Evolutionary conservation across 2,329 filamentous ascomycete genomes (phyloP).

Genomic region (Curvularia eragrostidis): DNA sequence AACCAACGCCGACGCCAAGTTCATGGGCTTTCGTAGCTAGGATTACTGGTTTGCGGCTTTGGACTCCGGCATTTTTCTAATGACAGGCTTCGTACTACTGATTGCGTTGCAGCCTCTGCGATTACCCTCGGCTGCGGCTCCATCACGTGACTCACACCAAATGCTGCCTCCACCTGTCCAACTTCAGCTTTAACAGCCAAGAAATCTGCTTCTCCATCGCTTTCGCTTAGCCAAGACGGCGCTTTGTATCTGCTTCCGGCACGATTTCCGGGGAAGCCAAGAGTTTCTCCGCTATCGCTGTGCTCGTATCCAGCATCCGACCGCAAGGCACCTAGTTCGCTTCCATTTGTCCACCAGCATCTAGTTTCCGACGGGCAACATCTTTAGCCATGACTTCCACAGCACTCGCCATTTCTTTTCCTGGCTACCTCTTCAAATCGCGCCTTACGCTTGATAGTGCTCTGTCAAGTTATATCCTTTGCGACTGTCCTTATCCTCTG

Average conservation of each 20-base stretch:
- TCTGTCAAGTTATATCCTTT: neutral
- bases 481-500: neutral
- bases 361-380: neutral
- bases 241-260: neutral
- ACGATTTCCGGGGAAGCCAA: neutral
- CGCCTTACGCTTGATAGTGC: neutral
- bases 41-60: slow-evolving; percentile 2
- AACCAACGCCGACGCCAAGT: neutral
- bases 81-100: neutral
- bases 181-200: neutral
- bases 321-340: neutral
- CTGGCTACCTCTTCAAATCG: neutral
- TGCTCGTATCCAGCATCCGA: neutral
- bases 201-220: neutral
- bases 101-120: neutral
- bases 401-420: neutral
- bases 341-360: neutral
- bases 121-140: slow-evolving; percentile 13
- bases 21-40: neutral
- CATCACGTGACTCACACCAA: slow-evolving; percentile 5
- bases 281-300: neutral
- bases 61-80: neutral
- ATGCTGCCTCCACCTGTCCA: neutral
- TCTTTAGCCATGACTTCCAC: neutral
- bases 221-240: neutral